Percentiles rank a stretch among this genome's conserved stretches.
Evolutionary conservation across 495 filamentous ascomycete species (phyloP).

Genomic region (Halenospora varia): DNA sequence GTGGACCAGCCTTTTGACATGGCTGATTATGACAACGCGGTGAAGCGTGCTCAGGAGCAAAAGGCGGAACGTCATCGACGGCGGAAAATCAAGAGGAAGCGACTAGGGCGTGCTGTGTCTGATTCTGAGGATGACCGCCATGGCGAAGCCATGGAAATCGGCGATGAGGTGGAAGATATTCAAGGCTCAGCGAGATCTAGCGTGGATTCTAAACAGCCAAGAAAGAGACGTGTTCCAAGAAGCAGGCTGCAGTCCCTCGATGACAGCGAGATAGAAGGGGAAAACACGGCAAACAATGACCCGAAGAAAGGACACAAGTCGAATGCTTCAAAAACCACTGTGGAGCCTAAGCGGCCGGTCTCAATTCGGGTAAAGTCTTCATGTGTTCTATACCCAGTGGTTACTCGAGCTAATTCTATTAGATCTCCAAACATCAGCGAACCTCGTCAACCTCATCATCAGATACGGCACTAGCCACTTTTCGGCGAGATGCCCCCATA

Average conservation of each 20-base stretch:
- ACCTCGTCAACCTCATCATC: neutral
- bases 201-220: neutral
- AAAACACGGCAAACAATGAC: neutral
- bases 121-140: neutral
- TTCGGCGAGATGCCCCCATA: no score
- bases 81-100: constrained; percentile 39
- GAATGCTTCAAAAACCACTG: neutral
- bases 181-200: neutral
- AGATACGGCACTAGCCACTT: neutral
- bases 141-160: constrained; percentile 9
- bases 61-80: constrained; percentile 40
- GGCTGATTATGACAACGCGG: constrained; percentile 34
- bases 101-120: neutral
- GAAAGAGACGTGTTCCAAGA: neutral
- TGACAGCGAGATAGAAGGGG: neutral
- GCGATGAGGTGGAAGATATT: constrained; percentile 1
- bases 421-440: neutral
- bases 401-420: no score
- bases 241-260: neutral
- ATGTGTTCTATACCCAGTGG: no score
- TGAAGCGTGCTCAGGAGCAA: constrained; percentile 23
- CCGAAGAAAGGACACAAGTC: neutral
- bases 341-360: neutral
- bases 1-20: constrained; percentile 45
- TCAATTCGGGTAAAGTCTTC: neutral